Evolutionary conservation across 306 rosid genomes (phyloP).

Genomic region (Lathyrus tuberosus): DNA sequence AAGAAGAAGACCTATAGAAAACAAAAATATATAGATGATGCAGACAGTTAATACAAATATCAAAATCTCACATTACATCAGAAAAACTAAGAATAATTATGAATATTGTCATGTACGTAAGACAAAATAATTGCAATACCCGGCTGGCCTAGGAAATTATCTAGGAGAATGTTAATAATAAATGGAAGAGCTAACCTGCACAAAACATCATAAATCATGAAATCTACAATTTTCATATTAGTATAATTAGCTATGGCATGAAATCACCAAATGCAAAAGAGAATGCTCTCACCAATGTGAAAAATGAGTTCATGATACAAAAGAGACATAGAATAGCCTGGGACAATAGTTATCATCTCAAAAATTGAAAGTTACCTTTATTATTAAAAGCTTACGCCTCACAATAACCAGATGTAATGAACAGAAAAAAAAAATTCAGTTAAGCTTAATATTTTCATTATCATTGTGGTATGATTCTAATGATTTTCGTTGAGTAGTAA

Average conservation of each 20-base stretch:
- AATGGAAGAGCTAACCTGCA: no score
- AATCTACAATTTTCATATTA: no score
- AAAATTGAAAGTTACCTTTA: constrained; percentile 28
- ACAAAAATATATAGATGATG: constrained; percentile 19
- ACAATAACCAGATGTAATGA: constrained; percentile 5
- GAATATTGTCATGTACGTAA: no score
- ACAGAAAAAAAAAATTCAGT: constrained; percentile 6
- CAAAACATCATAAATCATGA: no score
- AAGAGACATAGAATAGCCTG: constrained; percentile 84
- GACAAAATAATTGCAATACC: no score
- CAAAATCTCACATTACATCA: background rate
- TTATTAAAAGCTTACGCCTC: background rate
- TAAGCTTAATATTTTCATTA: constrained; percentile 20
- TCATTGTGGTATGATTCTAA: constrained; percentile 53
- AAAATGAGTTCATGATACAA: constrained; percentile 73
- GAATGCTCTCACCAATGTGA: constrained; percentile 92
- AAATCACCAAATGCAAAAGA: constrained; percentile 96
- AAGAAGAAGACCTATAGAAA: constrained; percentile 75
- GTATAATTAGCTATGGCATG: no score
- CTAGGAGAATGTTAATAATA: no score
- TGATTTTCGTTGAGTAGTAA: constrained; percentile 38
- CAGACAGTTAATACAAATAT: constrained; percentile 24
- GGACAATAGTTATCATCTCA: constrained; percentile 37
- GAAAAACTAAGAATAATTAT: constrained; percentile 28
- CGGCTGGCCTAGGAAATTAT: no score